Evolutionary conservation across 345 rosid species (phyloP).

Genomic region (Gossypioides kirkii): DNA sequence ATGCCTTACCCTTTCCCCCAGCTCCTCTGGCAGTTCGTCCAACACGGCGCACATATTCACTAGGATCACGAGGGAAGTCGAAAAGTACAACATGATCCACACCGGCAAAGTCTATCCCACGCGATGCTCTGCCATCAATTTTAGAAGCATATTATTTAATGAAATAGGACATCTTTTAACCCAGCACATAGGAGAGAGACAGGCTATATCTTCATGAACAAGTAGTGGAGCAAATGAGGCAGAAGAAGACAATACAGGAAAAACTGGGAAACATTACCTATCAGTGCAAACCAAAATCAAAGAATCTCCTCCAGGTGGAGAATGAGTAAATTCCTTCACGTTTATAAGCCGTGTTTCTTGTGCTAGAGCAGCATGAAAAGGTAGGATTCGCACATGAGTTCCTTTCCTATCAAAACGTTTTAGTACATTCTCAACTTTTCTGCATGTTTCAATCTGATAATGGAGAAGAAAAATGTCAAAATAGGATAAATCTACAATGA

Average conservation of each 20-base stretch:
- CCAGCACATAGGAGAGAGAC: neutral
- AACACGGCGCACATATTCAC: constrained; percentile 89
- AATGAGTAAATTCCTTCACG: constrained; percentile 66
- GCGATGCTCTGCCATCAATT: constrained; percentile 62
- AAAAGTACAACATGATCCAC: constrained; percentile 86
- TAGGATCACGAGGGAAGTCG: constrained; percentile 86
- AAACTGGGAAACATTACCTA: constrained; percentile 38
- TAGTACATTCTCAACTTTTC: constrained; percentile 85
- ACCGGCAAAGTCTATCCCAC: constrained; percentile 76
- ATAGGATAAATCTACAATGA: neutral
- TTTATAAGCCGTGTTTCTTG: constrained; percentile 64
- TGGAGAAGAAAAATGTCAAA: constrained; percentile 3
- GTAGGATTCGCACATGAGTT: constrained; percentile 44
- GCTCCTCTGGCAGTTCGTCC: constrained; percentile 98
- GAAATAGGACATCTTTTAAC: neutral
- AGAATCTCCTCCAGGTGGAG: constrained; percentile 36
- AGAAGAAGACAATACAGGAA: neutral
- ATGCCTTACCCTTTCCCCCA: constrained; percentile 81
- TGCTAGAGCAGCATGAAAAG: constrained; percentile 82
- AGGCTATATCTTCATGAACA: neutral
- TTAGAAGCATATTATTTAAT: constrained; percentile 4
- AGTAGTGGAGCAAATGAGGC: neutral
- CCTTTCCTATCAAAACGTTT: constrained; percentile 74
- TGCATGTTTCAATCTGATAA: constrained; percentile 86
- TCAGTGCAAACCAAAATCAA: constrained; percentile 80